Conservation (phyloP, 1,139 yeast species). For the Suhomyces bokatorum region DNA sequence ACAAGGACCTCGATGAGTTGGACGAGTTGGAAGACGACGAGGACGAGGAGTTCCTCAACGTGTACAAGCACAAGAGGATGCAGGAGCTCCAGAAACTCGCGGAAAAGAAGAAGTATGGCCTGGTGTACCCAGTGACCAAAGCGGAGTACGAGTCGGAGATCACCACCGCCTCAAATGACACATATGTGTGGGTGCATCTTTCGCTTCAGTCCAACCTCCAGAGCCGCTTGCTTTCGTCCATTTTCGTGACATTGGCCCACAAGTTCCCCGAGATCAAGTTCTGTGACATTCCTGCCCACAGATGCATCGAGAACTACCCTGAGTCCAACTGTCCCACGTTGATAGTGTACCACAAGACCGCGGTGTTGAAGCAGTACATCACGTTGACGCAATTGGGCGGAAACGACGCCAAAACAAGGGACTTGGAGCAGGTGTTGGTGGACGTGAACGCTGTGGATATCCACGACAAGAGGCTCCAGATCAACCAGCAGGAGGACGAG, state of each 20-base stretch:
- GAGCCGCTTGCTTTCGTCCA: slow-evolving; percentile 63
- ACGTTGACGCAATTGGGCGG: slow-evolving; percentile 86
- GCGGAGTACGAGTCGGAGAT: slow-evolving; percentile 87
- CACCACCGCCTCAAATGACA: slow-evolving; percentile 67
- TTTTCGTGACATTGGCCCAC: slow-evolving; percentile 52
- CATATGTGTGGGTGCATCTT: slow-evolving; percentile 75
- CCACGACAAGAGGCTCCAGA: slow-evolving; percentile 63
- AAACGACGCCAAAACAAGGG: slow-evolving; percentile 64
- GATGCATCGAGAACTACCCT: slow-evolving; percentile 92
- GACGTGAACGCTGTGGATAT: slow-evolving; percentile 62
- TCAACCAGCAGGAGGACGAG: slow-evolving; percentile 59
- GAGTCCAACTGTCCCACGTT: slow-evolving; percentile 89
- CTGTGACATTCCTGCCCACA: slow-evolving; percentile 82
- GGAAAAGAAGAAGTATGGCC: slow-evolving; percentile 68
- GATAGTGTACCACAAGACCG: slow-evolving; percentile 71
- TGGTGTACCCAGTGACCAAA: slow-evolving; percentile 73
- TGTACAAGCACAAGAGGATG: slow-evolving; percentile 75
- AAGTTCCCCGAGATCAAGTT: slow-evolving; percentile 82
- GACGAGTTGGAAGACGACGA: slow-evolving; percentile 81
- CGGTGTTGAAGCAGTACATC: slow-evolving; percentile 74
- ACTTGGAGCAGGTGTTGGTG: slow-evolving; percentile 70
- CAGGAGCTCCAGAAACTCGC: slow-evolving; percentile 66
- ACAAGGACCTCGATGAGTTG: slow-evolving; percentile 72
- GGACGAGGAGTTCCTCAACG: slow-evolving; percentile 71
- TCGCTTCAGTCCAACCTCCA: slow-evolving; percentile 70